phyloP scores from a whole-genome alignment of 306 rosid genomes.

The Spatholobus suberectus region DNA sequence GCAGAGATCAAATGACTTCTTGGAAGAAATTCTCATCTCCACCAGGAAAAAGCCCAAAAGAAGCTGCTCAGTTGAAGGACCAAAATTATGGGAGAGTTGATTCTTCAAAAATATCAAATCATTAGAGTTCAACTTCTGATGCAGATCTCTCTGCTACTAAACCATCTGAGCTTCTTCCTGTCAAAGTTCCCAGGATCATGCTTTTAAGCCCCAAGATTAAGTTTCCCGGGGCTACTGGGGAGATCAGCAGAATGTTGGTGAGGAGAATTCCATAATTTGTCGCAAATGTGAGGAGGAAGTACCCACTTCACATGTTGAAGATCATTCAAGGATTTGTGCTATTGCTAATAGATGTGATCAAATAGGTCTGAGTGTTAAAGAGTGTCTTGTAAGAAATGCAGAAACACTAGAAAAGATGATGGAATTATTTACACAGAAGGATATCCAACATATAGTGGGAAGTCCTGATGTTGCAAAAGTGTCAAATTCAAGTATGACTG shows the following conservation, averaged over 20 bases:
- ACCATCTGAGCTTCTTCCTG: slow-evolving; percentile 62
- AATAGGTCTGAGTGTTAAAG: slow-evolving; percentile 85
- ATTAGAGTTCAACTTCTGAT: slow-evolving; percentile 58
- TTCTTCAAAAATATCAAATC: slow-evolving; percentile 54
- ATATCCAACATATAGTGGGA: slow-evolving; percentile 71
- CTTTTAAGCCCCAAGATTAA: slow-evolving; percentile 81
- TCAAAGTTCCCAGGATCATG: slow-evolving; percentile 75
- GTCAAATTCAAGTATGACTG: slow-evolving; percentile 86
- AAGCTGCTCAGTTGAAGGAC: slow-evolving; percentile 62
- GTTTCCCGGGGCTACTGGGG: slow-evolving; percentile 94
- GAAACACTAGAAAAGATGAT: slow-evolving; percentile 88
- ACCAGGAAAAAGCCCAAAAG: slow-evolving; percentile 57
- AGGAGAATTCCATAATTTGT: slow-evolving; percentile 88
- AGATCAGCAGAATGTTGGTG: slow-evolving; percentile 62
- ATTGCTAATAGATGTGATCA: slow-evolving; percentile 94
- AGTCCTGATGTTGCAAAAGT: slow-evolving; percentile 96
- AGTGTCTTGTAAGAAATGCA: slow-evolving; percentile 77
- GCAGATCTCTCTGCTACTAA: slow-evolving; percentile 57
- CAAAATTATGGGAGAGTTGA: slow-evolving; percentile 61
- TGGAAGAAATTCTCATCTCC: slow-evolving; percentile 92
- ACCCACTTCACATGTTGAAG: slow-evolving; percentile 89
- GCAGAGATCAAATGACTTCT: slow-evolving; percentile 76
- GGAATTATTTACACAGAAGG: slow-evolving; percentile 77
- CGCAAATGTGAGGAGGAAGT: slow-evolving; percentile 98
- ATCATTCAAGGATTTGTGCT: slow-evolving; percentile 90